Evolutionary conservation across 371 early-diverging fungal species (phyloP).

Genomic region (Thermomucor indicae-seudaticae): DNA sequence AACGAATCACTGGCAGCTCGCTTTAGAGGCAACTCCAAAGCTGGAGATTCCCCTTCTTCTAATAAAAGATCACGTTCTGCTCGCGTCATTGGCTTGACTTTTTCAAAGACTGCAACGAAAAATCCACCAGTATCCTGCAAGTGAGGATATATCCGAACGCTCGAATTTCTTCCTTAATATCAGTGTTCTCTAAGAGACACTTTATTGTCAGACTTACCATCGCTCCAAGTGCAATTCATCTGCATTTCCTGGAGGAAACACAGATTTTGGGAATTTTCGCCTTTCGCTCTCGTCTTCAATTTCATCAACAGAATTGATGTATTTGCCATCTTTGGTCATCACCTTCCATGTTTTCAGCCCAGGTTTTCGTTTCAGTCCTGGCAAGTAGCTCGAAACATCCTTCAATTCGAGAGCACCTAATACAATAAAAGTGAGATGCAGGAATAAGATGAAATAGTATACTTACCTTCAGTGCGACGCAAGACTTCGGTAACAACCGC

Average conservation of each 20-base stretch:
- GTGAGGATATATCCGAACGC: slow-evolving; percentile 94
- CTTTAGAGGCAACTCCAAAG: too few species aligned
- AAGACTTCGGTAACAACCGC: slow-evolving; percentile 88
- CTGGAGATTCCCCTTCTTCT: too few species aligned
- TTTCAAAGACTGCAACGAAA: slow-evolving; percentile 98
- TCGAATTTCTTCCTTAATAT: slow-evolving; percentile 5
- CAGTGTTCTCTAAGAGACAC: neutral
- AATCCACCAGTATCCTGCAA: slow-evolving; percentile 99
- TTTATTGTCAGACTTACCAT: too few species aligned
- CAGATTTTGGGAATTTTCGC: slow-evolving; percentile 48
- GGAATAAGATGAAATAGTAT: neutral
- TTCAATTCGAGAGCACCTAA: slow-evolving; percentile 70
- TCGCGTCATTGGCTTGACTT: slow-evolving; percentile 61
- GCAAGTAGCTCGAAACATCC: slow-evolving; percentile 77
- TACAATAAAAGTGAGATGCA: neutral
- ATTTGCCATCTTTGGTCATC: slow-evolving; percentile 54
- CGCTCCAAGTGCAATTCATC: slow-evolving; percentile 70
- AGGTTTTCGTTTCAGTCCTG: slow-evolving; percentile 71
- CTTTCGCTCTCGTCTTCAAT: slow-evolving; percentile 42
- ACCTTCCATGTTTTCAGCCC: slow-evolving; percentile 88
- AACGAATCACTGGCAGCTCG: slow-evolving; percentile 10
- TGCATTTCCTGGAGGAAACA: slow-evolving; percentile 79
- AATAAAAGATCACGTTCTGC: slow-evolving; percentile 37
- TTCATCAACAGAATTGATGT: slow-evolving; percentile 56
- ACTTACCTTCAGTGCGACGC: slow-evolving; percentile 52